Base-by-base conservation (phyloP, 1,284 basidiomycete genomes). In the Coriolopsis trogii region DNA sequence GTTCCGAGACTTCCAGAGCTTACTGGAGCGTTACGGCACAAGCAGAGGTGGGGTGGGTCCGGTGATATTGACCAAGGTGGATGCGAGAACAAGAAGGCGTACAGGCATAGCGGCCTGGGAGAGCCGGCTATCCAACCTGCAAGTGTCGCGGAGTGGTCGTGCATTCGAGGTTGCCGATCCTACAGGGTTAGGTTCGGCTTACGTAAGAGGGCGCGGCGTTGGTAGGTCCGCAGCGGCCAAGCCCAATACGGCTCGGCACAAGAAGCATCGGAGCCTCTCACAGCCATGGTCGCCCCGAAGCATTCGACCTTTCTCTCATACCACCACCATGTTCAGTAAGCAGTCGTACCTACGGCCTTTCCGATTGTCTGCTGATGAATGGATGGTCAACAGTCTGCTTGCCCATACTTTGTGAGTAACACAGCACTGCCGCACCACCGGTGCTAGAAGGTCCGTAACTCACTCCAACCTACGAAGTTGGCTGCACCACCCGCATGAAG, bases 401-500 rank as follows among this genome's bases (percentile, higher is more conserved):
- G 13, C 79, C 80, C 21, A 70, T 81, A 51, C 50, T 72, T 21
- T 67, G 79, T 81, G 54, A 63, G 78, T 73, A 18, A 39, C 40
- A 25, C 12, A 8, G 24, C 30, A 37, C 30, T 20, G 15, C 30
- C 29, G 8, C 24, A 28, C 37, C 25, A 21, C 9, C 36, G 13
- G 31, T n/a, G 42, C 43, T 29, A 37, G 15, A 26, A 7, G 20
- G 25, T 34, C 37, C 33, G 23, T 24, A 52, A 51, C 53, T 49
- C n/a, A 46, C 33, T 34, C 44, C 26, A 41, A 36, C 36, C 39
- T 41, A 31, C n/a, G 56, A n/a, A 82, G 80, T 81, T 41, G 79
- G 80, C 13, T 78, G 79, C 60, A 69, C 74, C 21, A 77, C 74
- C 10, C 77, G 66, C 54, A 62, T 80, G 47, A 74, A 73, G 39